Evolutionary conservation across 164 flowering plant genomes (phyloP), one percentile per base, ranked within the genome.

Genomic region (Berberis vulgaris): DNA sequence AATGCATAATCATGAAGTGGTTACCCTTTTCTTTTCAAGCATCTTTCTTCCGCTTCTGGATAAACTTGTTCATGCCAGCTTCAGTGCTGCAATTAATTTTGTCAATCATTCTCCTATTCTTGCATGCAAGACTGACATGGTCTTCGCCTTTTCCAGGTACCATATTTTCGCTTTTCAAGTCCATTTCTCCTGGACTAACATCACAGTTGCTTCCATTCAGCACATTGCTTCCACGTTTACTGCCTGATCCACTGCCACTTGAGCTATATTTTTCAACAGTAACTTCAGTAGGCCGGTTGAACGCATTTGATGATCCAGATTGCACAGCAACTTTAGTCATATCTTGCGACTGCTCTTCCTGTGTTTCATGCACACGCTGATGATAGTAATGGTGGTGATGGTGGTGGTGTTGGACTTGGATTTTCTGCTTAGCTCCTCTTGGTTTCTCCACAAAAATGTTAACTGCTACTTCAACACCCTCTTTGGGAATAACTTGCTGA

Each of bases 41-140:
- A 52, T 52, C 55, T 52, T 52, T 52, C 55, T 52, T 52, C 55
- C 55, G 10, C 55, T 52, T 52, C 55, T 52, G 55, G 12, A 12
- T 12, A 52, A 52, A 52, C 7, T 52, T 52, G 8, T 52, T 11
- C 55, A 52, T 10, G 55, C 13, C 55, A 3, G 55, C 55, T 26
- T 52, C 55, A 12, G 13, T 52, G 3, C 13, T 52, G 7, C 10
- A 52, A 3, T 52, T 12, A 26, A 10, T 52, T 11, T 12, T 52
- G 13, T 52, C 55, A 10, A 26, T 7, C 13, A 12, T 26, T 10
- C 55, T 11, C 55, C 55, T 26, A 26, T 11, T 52, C n/a, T 4
- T 26, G 4, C 7, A 10, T 7, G 13, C 55, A 7, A 12, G 10
- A 52, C 55, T 26, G 26, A 26, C 26, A 26, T 26, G 26, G 26